These are phyloP conservation scores for Gossypium trilobum DNA, from an alignment of 441 rosid genomes.

Conservation along the genomic window DNA sequence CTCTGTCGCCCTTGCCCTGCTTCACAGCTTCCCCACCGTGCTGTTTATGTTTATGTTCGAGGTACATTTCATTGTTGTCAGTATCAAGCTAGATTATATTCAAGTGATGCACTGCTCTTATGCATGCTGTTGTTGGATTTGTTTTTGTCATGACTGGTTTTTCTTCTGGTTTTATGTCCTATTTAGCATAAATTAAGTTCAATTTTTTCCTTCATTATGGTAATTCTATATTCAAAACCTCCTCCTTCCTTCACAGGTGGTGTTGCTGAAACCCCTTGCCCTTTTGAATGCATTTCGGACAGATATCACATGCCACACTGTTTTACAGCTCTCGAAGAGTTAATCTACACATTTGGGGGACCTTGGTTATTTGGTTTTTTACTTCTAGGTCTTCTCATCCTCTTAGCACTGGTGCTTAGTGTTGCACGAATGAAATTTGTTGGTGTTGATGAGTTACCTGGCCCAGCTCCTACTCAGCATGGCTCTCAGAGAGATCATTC, in stretches of 20 bases:
- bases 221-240: background rate
- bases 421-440: slow-evolving; percentile 97
- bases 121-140: background rate
- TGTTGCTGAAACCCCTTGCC: slow-evolving; percentile 84
- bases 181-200: background rate
- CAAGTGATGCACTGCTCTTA: background rate
- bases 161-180: background rate
- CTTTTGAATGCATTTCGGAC: slow-evolving; percentile 78
- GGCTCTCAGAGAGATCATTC: slow-evolving; percentile 95
- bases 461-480: slow-evolving; percentile 88
- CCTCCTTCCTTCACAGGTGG: slow-evolving; percentile 58
- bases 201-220: slow-evolving; percentile 1
- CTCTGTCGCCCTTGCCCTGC: slow-evolving; percentile 76
- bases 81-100: background rate
- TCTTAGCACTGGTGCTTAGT: slow-evolving; percentile 90
- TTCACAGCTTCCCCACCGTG: slow-evolving; percentile 79
- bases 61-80: slow-evolving; percentile 36
- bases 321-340: slow-evolving; percentile 95
- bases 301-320: slow-evolving; percentile 97
- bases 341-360: slow-evolving; percentile 97
- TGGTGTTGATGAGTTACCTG: slow-evolving; percentile 89
- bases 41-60: slow-evolving; percentile 64
- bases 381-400: slow-evolving; percentile 79
- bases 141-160: background rate
- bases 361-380: slow-evolving; percentile 94